Base-by-base conservation (phyloP, 441 rosid species). In the Mallotus japonicus region DNA sequence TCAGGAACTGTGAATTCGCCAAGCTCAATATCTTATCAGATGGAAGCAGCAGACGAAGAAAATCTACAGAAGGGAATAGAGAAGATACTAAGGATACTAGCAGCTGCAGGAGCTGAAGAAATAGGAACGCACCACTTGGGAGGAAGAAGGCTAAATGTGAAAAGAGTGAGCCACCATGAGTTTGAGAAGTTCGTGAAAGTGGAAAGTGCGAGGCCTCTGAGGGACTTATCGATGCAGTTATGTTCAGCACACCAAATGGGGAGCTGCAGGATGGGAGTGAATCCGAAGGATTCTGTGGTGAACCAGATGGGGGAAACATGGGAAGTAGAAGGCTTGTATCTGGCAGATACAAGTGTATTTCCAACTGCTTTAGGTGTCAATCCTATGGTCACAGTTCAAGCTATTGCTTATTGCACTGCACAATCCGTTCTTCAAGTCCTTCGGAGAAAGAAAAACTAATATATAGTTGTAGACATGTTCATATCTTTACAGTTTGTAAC, bases 211-310 rank as follows among this genome's bases (percentile, higher is more conserved):
- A 81, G 85, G 78, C 40, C 78, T 19, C 71, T 91, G 57, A 81
- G 81, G 54, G 83, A 78, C 73, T 76, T 89, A 53, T 64, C 82
- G 5, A 77, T 88, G 4, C 87, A 83, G 19, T 62, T 91, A 44
- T 78, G 90, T 76, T 93, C 98, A 44, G 97, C 97, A 54, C 97
- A 93, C 78, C 94, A 93, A 78, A 91, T 91, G 97, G 97, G 95
- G 22, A 93, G 94, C 69, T 93, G 96, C 81, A 80, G 92, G 75
- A 91, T 93, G 95, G 97, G 97, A 8, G 72, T 76, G 10, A 82
- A 80, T 28, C 89, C 89, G 3, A 83, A 75, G 66, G 74, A 67
- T 22, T 91, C 97, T 0, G 95, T 80, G 11, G 98, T 93, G 86
- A 82, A 76, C 69, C 84, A 88, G 58, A 87, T 73, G 77, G 95